A percentile compares a stretch with the other conserved stretches of the same genome.
These are phyloP conservation scores for Oemleria cerasiformis DNA, from an alignment of 306 rosid species.

Conservation along the genomic window DNA sequence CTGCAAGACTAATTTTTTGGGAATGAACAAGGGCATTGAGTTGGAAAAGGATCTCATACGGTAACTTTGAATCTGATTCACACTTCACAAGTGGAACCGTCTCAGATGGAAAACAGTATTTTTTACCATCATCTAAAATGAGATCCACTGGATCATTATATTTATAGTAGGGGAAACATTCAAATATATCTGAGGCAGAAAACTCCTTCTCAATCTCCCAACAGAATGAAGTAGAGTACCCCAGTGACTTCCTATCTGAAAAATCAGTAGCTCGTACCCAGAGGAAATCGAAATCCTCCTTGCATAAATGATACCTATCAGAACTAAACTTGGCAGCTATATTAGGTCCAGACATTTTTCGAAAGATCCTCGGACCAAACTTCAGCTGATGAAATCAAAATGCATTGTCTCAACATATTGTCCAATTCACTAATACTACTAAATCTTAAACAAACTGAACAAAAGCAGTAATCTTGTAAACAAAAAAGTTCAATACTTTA, in stretches of 20 bases:
- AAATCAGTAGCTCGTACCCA: conserved; percentile 89
- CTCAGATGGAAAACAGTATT: conserved; percentile 42
- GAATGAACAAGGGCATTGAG: conserved; percentile 83
- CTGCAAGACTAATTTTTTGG: conserved; percentile 69
- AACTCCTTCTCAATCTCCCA: conserved; percentile 66
- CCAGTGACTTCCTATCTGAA: conserved; percentile 55
- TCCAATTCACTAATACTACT: not conserved
- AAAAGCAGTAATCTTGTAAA: not conserved
- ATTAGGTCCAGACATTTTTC: conserved; percentile 46
- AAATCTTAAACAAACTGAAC: not conserved
- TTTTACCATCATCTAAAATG: conserved; percentile 48
- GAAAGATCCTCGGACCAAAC: conserved; percentile 75
- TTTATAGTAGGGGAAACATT: conserved; percentile 52
- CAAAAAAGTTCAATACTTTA: not conserved
- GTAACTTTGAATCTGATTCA: conserved; percentile 31
- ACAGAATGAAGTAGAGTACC: conserved; percentile 64
- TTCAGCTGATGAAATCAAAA: conserved; percentile 51
- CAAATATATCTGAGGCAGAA: conserved; percentile 43
- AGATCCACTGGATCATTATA: conserved; percentile 44
- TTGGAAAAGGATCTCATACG: conserved; percentile 74
- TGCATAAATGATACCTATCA: conserved; percentile 65
- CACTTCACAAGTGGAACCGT: conserved; percentile 68
- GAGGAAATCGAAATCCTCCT: conserved; percentile 65
- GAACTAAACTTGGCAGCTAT: conserved; percentile 45
- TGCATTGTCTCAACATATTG: not conserved